Base-by-base conservation (phyloP, 192 early-diverging fungal genomes). In the Dissophora ornata region DNA sequence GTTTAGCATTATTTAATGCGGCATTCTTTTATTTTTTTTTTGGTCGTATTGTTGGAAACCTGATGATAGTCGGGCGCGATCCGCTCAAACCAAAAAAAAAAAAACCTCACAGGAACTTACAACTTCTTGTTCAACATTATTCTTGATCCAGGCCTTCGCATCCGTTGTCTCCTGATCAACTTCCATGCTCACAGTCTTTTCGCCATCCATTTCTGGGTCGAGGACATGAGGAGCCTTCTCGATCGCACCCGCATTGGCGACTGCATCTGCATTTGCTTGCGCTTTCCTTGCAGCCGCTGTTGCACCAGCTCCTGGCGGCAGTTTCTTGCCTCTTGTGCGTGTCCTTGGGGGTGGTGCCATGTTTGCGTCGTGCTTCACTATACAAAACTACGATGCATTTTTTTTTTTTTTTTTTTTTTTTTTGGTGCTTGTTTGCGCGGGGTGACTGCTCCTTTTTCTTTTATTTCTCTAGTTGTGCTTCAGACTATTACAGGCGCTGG, bases 111-210 rank as follows among this genome's bases (percentile, higher is more conserved):
- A 45, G 44, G 18, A 8, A 51, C 67, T 36, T 75, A 85, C 83
- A 30, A 85, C 75, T 77, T 85, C 83, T 29, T 69, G 63, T 11
- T 82, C 79, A 3, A 77, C 55, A 62, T 85, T 69, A 34, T 66
- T 48, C 42, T 81, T 56, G 62, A 85, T 85, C 83, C 83, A 85
- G 1, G 66, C 60, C 40, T 82, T 85, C n/a, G 81, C 83, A 46
- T 67, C 64, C 5, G 44, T 29, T 8, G 53, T 67, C 40, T 77
- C 73, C 59, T 77, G 73, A 48, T 77, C 73, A 18, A 77, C 73
- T 19, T 77, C 64, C 57, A 77, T 54, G 52, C 46, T 60, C 2
- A 67, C 64, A 4, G 63, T 55, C n/a, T 54, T 45, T 19, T 28
- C 30, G 0, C 50, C 38, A 16, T 62, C 73, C 21, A 38, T 66